A percentile compares a stretch with the other conserved stretches of the same genome.
phyloP scores from a whole-genome alignment of 352 stramenopile genomes.

The Thalassiosira mediterranea region DNA sequence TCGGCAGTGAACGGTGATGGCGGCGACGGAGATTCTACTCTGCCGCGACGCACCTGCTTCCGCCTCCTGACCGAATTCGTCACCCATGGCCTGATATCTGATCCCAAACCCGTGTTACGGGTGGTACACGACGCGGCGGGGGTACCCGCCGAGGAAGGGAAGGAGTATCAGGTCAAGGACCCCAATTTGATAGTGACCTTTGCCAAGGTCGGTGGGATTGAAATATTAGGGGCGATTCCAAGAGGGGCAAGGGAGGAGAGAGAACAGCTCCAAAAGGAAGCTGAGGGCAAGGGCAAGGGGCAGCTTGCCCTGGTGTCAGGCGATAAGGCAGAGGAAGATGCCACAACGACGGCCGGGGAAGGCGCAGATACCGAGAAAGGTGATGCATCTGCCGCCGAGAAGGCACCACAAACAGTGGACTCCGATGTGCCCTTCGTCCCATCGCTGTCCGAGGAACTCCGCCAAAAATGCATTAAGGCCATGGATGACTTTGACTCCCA shows the following conservation, averaged over 20 bases:
- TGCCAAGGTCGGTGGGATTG: conserved; percentile 90
- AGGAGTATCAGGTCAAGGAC: conserved; percentile 84
- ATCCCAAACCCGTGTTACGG: conserved; percentile 71
- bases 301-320: conserved; percentile 9
- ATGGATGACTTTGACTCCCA: conserved; percentile 66
- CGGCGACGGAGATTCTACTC: conserved; percentile 9
- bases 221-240: conserved; percentile 75
- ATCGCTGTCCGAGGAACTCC: conserved; percentile 27
- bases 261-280: conserved; percentile 42
- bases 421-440: conserved; percentile 27
- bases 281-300: conserved; percentile 34
- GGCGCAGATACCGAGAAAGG: neutral
- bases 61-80: conserved; percentile 77
- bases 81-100: conserved; percentile 66
- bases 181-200: conserved; percentile 93
- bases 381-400: neutral
- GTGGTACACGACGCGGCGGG: conserved; percentile 70
- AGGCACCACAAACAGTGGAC: conserved; percentile 10
- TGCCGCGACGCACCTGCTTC: conserved; percentile 68
- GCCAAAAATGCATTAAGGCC: conserved; percentile 44
- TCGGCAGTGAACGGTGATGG: conserved; percentile 53
- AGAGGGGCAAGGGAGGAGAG: conserved; percentile 47
- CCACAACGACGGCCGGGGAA: neutral
- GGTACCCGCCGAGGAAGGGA: conserved; percentile 29
- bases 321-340: conserved; percentile 9